These are phyloP conservation scores for Apostasia shenzhenica DNA, from an alignment of 106 monocot genomes.

Conservation along the genomic window DNA sequence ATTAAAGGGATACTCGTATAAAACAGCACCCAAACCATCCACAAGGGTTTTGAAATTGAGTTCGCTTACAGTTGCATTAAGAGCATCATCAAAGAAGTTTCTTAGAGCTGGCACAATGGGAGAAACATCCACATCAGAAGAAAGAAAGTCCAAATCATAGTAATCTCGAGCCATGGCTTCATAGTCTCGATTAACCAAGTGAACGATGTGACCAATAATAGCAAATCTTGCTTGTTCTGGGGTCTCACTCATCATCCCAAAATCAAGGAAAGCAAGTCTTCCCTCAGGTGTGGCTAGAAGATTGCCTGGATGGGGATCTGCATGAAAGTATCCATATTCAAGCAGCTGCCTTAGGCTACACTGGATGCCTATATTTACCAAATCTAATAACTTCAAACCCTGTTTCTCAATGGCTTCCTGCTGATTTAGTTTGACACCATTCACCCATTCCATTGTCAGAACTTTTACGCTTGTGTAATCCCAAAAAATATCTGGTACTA, in stretches of 20 bases:
- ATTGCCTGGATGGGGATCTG: slow-evolving; percentile 98
- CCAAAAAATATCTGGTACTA: slow-evolving; percentile 98
- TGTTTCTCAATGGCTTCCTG: slow-evolving; percentile 91
- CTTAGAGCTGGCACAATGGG: slow-evolving; percentile 95
- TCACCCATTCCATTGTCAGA: slow-evolving; percentile 99
- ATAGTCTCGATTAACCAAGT: slow-evolving; percentile 99
- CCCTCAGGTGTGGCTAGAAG: slow-evolving; percentile 94
- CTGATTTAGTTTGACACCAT: slow-evolving; percentile 90
- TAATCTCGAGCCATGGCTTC: slow-evolving; percentile 99
- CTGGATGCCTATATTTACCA: slow-evolving; percentile 93
- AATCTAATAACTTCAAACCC: slow-evolving; percentile 79
- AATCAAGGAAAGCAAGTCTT: slow-evolving; percentile 96
- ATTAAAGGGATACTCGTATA: slow-evolving; percentile 94
- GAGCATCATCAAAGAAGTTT: slow-evolving; percentile 89
- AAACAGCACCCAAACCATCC: slow-evolving; percentile 85
- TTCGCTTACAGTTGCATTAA: slow-evolving; percentile 92
- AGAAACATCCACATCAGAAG: slow-evolving; percentile 86
- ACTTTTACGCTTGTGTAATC: slow-evolving; percentile 96
- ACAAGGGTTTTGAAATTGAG: slow-evolving; percentile 98
- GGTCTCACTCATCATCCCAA: slow-evolving; percentile 99
- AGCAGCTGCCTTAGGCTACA: slow-evolving; percentile 96
- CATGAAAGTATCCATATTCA: slow-evolving; percentile 98
- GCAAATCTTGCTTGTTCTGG: slow-evolving; percentile 94
- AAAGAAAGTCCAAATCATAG: slow-evolving; percentile 88
- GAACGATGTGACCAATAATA: slow-evolving; percentile 97